Base-by-base conservation (phyloP, 2,329 filamentous ascomycete genomes). In the Penicillium verrucosum region DNA sequence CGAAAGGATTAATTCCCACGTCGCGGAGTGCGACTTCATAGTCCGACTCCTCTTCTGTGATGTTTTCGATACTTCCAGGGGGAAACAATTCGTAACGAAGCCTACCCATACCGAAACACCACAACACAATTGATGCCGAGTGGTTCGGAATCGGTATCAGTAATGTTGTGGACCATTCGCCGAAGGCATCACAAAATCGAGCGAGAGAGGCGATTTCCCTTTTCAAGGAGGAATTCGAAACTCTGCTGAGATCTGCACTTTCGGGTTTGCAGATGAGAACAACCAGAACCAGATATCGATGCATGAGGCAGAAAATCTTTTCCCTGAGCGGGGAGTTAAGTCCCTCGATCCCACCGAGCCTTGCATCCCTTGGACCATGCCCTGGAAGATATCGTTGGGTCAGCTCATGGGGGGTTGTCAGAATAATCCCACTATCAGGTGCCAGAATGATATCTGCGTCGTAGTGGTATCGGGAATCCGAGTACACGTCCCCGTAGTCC, bases 301-400 rank as follows among this genome's bases (percentile, higher is more conserved):
- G 30, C 32, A 38, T 38, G 30, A 49, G 34, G 30, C 23, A 25
- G 16, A 36, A 38, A n/a, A 49, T 21, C 46, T 27, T 36, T 27
- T 49, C 46, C n/a, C 34, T 18, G 11, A 49, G 23, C 14, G 46
- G 46, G 21, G 46, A 49, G 8, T n/a, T n/a, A 4, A 46, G 23
- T 30, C 44, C 44, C 14, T 6, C 12, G 12, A 36, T 25, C 25
- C 44, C 30, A 36, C n/a, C 25, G 30, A 46, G 6, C 21, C 21
- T 30, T 25, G 14, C 5, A 36, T 38, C 34, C 8, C 10, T 49
- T 38, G 46, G 34, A 5, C 46, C 34, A 49, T 49, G 46, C 5
- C 87, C 86, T 0, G 90, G 89, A 0, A 92, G 77, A 3, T 87
- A 79, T 46, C 81, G 83, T 66, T 96, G 92, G 42, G 86, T 88